Conservation (phyloP, 768 basidiomycete genomes). For the Hericium coralloides region DNA sequence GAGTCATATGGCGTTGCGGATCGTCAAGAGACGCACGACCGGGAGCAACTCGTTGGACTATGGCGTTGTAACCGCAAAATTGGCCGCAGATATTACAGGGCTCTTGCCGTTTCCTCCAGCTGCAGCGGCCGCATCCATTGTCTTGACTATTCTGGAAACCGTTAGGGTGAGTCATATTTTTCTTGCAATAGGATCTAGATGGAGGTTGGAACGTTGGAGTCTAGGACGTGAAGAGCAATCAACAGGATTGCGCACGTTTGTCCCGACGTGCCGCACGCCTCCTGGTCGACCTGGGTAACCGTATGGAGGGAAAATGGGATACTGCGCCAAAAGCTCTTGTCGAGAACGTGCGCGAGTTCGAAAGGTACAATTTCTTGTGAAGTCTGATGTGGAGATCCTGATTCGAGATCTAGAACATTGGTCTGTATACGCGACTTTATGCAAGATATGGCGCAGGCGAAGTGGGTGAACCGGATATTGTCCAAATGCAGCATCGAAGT, state of each 20-base stretch:
- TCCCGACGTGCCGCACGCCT: constrained; percentile 12
- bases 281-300: constrained; percentile 8
- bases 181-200: not conserved
- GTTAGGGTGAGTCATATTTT: not conserved
- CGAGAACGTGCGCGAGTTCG: constrained; percentile 15
- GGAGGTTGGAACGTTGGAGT: not conserved
- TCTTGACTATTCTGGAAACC: not conserved
- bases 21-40: not conserved
- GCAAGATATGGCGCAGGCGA: constrained; percentile 8
- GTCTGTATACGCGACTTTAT: constrained; percentile 15
- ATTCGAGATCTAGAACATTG: constrained; percentile 5
- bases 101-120: not conserved
- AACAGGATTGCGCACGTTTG: constrained; percentile 11
- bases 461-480: constrained; percentile 13
- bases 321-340: constrained; percentile 13
- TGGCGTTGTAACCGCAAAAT: not conserved
- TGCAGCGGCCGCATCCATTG: not conserved
- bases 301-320: constrained; percentile 18
- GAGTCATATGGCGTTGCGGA: not conserved
- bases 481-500: constrained; percentile 11
- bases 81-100: not conserved
- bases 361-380: constrained; percentile 7
- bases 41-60: not conserved
- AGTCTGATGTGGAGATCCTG: not conserved
- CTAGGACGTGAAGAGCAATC: constrained; percentile 14